A percentile compares a stretch with the other conserved stretches of the same genome.
Evolutionary conservation across 345 rosid species (phyloP).

Genomic region (Aquilaria sinensis): DNA sequence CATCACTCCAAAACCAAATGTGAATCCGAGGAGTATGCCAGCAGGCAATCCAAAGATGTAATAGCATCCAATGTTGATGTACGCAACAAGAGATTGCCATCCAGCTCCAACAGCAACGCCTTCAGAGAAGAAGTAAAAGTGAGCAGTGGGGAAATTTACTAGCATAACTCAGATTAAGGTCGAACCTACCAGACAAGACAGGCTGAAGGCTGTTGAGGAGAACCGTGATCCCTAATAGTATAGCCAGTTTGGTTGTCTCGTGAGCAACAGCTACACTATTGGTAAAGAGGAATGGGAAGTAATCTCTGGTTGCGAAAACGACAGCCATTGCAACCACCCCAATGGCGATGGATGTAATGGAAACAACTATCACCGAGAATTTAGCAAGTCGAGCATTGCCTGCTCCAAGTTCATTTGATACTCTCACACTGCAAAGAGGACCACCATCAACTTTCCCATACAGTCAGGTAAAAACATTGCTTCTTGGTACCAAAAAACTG

Average conservation of each 20-base stretch:
- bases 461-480: not conserved
- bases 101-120: slow-evolving; percentile 99
- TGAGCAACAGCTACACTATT: slow-evolving; percentile 61
- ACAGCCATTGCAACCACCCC: slow-evolving; percentile 54
- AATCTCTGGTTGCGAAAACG: slow-evolving; percentile 51
- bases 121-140: slow-evolving; percentile 14
- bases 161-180: not conserved
- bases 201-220: slow-evolving; percentile 91
- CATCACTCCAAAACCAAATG: slow-evolving; percentile 56
- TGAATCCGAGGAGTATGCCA: slow-evolving; percentile 81
- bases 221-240: slow-evolving; percentile 58
- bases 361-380: slow-evolving; percentile 67
- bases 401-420: slow-evolving; percentile 85
- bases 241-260: slow-evolving; percentile 69
- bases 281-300: slow-evolving; percentile 82
- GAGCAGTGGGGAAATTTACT: not conserved
- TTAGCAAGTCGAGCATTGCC: slow-evolving; percentile 65
- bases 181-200: slow-evolving; percentile 62
- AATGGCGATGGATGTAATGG: slow-evolving; percentile 54
- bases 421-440: slow-evolving; percentile 61
- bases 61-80: slow-evolving; percentile 79
- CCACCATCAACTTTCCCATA: slow-evolving; percentile 1
- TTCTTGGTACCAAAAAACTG: not conserved
- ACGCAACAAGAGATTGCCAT: slow-evolving; percentile 85
- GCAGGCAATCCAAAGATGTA: slow-evolving; percentile 81